These are phyloP conservation scores for Rhodotorula sp. DNA, from an alignment of 1,284 basidiomycete genomes.

Conservation along the genomic window DNA sequence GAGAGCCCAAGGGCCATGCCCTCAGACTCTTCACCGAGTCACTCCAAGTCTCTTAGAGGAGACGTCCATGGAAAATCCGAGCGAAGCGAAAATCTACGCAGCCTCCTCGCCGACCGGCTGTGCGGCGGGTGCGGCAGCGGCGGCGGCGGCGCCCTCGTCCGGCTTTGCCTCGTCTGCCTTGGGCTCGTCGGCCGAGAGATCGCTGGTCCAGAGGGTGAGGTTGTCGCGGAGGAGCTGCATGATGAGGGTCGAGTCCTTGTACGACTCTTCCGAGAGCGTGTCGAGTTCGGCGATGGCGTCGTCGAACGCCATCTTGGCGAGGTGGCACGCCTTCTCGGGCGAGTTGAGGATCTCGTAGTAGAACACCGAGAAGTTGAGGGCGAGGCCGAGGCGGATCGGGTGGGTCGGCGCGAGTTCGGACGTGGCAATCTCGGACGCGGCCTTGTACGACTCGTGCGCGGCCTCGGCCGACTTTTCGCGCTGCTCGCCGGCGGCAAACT, in stretches of 20 bases:
- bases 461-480: constrained; percentile 88
- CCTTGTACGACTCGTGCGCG: constrained; percentile 99
- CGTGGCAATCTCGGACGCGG: constrained; percentile 95
- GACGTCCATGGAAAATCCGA: background rate
- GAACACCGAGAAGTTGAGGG: constrained; percentile 99
- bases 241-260: constrained; percentile 76
- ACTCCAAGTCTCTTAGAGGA: too few relatives aligned
- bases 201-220: constrained; percentile 62
- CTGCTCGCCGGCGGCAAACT: constrained; percentile 99
- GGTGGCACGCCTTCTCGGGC: constrained; percentile 98
- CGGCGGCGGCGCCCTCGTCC: constrained; percentile 7
- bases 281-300: constrained; percentile 99
- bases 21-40: too few relatives aligned
- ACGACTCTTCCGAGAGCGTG: constrained; percentile 98
- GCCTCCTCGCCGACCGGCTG: constrained; percentile 11
- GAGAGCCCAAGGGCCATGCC: background rate
- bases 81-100: background rate
- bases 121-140: constrained; percentile 7
- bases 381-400: constrained; percentile 98
- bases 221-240: constrained; percentile 99
- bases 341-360: constrained; percentile 99
- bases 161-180: constrained; percentile 27
- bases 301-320: constrained; percentile 99
- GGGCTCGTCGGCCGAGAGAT: constrained; percentile 30
- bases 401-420: constrained; percentile 96